A percentile compares a stretch with the other conserved stretches of the same genome.
Conservation (phyloP, 2,329 filamentous ascomycete species). For the Pezicula neosporulosa region DNA sequence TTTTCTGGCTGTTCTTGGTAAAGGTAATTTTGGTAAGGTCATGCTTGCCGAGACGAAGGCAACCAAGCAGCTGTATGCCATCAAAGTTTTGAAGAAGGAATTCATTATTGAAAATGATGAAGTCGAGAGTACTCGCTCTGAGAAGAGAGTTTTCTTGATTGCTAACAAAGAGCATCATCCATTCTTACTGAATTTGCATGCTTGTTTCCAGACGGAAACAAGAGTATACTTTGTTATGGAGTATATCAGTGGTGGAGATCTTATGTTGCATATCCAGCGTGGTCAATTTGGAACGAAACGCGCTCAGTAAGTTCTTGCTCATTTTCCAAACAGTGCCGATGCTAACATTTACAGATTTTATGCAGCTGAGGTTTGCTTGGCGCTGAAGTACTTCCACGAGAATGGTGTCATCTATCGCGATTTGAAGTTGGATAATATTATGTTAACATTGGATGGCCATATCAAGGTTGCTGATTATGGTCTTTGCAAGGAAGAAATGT, state of each 20-base stretch:
- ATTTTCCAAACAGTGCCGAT: conserved; percentile 1
- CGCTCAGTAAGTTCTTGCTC: conserved; percentile 70
- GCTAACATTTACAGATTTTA: conserved; percentile 66
- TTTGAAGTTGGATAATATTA: conserved; percentile 81
- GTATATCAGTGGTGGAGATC: conserved; percentile 95
- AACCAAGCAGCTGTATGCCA: conserved; percentile 88
- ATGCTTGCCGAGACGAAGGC: conserved; percentile 98
- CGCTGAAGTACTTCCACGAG: conserved; percentile 98
- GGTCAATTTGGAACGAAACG: conserved; percentile 94
- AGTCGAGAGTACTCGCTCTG: conserved; percentile 94
- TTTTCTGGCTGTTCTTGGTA: conserved; percentile 95
- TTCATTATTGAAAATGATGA: conserved; percentile 99
- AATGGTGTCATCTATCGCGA: conserved; percentile 96
- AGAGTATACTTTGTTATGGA: conserved; percentile 99
- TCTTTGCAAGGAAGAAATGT: conserved; percentile 99
- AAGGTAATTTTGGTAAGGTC: conserved; percentile 99
- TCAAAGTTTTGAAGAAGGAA: conserved; percentile 99
- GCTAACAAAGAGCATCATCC: conserved; percentile 97
- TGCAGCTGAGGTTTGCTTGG: conserved; percentile 93
- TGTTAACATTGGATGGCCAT: conserved; percentile 90
- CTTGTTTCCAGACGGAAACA: conserved; percentile 98
- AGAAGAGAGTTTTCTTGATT: conserved; percentile 95
- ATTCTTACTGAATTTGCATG: conserved; percentile 91
- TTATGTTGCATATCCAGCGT: conserved; percentile 98
- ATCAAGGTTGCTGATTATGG: conserved; percentile 99